Percentiles rank a stretch among this genome's conserved stretches.
Evolutionary conservation across 805 yeast genomes (phyloP).

Genomic region (Suhomyces prunicola): DNA sequence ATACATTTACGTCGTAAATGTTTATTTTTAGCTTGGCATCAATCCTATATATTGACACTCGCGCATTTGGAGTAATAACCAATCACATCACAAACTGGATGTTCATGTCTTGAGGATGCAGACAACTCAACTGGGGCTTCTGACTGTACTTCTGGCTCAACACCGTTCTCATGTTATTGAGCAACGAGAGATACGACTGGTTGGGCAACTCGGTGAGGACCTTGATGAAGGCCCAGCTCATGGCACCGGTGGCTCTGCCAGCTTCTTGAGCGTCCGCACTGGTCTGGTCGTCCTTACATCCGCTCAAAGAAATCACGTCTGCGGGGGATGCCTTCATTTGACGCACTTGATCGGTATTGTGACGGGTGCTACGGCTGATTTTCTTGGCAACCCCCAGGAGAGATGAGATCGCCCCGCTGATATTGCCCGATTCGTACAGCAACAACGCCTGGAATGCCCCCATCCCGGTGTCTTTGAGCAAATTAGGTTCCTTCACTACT

Average conservation of each 20-base stretch:
- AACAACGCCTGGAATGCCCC: conserved; percentile 32
- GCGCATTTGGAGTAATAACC: not conserved
- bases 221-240: conserved; percentile 37
- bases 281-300: conserved; percentile 42
- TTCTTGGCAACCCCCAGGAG: conserved; percentile 34
- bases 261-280: conserved; percentile 37
- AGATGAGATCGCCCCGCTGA: conserved; percentile 37
- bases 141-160: conserved; percentile 32
- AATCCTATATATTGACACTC: not conserved
- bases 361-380: conserved; percentile 16
- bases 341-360: conserved; percentile 24
- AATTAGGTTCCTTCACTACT: conserved; percentile 37
- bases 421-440: conserved; percentile 32
- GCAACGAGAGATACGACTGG: conserved; percentile 33
- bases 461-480: conserved; percentile 35
- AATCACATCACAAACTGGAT: conserved; percentile 29
- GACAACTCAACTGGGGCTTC: conserved; percentile 39
- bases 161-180: conserved; percentile 35
- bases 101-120: conserved; percentile 40
- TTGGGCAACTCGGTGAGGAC: conserved; percentile 25
- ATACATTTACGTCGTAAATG: not conserved
- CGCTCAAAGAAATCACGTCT: conserved; percentile 35
- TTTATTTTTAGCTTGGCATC: not conserved
- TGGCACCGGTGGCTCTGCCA: conserved; percentile 39
- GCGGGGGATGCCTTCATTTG: conserved; percentile 35